These are phyloP conservation scores for Fusarium sp. DNA, from an alignment of 2,329 filamentous ascomycete genomes.

Conservation along the genomic window DNA sequence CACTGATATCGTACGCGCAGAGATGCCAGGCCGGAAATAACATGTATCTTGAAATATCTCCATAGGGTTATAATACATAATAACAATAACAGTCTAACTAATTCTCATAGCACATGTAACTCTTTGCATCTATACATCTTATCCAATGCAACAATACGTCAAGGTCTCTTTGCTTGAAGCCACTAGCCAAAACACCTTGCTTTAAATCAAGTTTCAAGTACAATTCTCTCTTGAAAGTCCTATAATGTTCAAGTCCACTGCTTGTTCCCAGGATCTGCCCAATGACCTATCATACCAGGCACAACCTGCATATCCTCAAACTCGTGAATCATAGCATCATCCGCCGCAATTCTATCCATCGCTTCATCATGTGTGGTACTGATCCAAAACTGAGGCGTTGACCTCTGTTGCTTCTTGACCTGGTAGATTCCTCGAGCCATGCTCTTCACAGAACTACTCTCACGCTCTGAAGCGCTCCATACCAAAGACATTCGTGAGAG, in stretches of 20 bases:
- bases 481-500: slow-evolving; percentile 75
- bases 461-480: slow-evolving; percentile 78
- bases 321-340: slow-evolving; percentile 70
- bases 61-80: not conserved
- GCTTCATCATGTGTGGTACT: slow-evolving; percentile 67
- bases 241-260: not conserved
- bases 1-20: not conserved
- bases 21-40: not conserved
- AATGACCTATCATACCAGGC: slow-evolving; percentile 34
- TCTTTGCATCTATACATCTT: not conserved
- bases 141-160: not conserved
- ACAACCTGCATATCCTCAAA: slow-evolving; percentile 57
- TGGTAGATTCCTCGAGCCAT: slow-evolving; percentile 82
- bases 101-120: not conserved
- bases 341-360: slow-evolving; percentile 65
- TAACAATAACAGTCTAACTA: no score
- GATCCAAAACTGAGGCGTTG: slow-evolving; percentile 65
- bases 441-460: slow-evolving; percentile 78
- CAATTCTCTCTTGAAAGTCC: not conserved
- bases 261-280: not conserved
- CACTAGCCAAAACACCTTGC: not conserved
- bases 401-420: slow-evolving; percentile 67
- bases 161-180: not conserved
- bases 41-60: not conserved
- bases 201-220: not conserved